Base-by-base conservation (phyloP, 2,329 filamentous ascomycete species). In the Helicocarpus griseus region DNA sequence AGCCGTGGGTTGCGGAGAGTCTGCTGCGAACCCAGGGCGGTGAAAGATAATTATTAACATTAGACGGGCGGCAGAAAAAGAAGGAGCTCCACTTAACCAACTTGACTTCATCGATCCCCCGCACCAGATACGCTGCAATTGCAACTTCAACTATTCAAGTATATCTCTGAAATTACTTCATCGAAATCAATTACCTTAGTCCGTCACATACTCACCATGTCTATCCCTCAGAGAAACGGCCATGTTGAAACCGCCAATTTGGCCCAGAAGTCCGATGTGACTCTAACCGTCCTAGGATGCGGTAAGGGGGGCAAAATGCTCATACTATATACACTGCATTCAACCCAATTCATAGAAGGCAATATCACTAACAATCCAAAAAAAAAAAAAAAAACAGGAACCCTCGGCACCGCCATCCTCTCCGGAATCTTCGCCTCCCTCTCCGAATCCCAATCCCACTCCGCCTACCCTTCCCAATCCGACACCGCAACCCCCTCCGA, bases 401-500 rank as follows among this genome's bases (percentile, higher is more conserved):
- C 83, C 49, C 87, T 95, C 81, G 89, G 89, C 53, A 87, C 87
- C 54, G 87, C 87, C 53, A 90, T 95, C 59, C 79, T 94, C 52
- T 83, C 80, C 50, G 89, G 88, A 57, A 85, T 95, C 63, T 79
- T 94, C 59, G 75, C 80, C 54, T 87, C 86, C 9, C 77, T 93
- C 41, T 72, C 73, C 36, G 76, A 74, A 58, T 71, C 77, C 65
- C 73, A 73, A 70, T 69, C 57, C 48, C 50, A 54, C 36, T 51
- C 56, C 2, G 62, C 55, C 53, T 56, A 62, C 56, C 49, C 61
- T 19, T 56, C 65, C 21, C 60, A 76, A 69, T 58, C 71, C 38
- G 60, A 66, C 50, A 61, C 69, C 49, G 62, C 68, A 51, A 66
- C 69, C 46, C 58, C 65, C 54, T 61, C 54, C 17, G 62, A 61